Evolutionary conservation across 1,284 basidiomycete species (phyloP).

Genomic region (Pterulicium gracile): DNA sequence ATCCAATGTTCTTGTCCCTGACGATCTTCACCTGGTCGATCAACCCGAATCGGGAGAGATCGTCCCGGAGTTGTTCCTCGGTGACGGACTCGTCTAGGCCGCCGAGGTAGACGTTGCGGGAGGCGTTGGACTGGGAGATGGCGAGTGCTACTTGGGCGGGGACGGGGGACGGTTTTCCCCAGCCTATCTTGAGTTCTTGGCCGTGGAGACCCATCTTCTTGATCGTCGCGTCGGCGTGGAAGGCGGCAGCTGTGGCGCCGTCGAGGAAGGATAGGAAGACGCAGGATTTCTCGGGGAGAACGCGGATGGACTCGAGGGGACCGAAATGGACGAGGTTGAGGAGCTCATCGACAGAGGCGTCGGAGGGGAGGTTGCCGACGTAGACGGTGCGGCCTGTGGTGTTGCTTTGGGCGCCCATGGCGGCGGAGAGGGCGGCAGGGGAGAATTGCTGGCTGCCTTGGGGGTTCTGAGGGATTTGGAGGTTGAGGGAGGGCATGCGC

Average conservation of each 20-base stretch:
- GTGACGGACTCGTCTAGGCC: constrained; percentile 82
- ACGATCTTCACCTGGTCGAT: constrained; percentile 99
- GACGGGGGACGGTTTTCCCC: constrained; percentile 88
- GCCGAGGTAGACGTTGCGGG: constrained; percentile 89
- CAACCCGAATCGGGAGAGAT: constrained; percentile 81
- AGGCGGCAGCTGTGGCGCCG: constrained; percentile 81
- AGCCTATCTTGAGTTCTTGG: constrained; percentile 92
- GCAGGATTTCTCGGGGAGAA: constrained; percentile 96
- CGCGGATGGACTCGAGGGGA: constrained; percentile 89
- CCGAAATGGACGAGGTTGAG: constrained; percentile 97
- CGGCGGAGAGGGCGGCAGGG: constrained; percentile 50
- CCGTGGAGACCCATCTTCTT: constrained; percentile 87
- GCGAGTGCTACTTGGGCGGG: constrained; percentile 77
- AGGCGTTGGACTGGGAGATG: constrained; percentile 84
- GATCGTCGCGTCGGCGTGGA: constrained; percentile 90
- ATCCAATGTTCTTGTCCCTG: constrained; percentile 94
- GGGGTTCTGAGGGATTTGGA: constrained; percentile 34
- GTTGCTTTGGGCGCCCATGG: constrained; percentile 54
- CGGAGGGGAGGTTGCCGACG: constrained; percentile 92
- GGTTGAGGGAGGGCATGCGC: constrained; percentile 55
- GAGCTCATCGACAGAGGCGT: constrained; percentile 94
- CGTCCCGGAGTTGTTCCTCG: constrained; percentile 83
- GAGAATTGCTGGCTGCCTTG: constrained; percentile 47
- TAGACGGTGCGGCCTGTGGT: constrained; percentile 86
- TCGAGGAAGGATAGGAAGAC: constrained; percentile 98